Evolutionary conservation across 257 asterid species (phyloP).

Genomic region (Petunia secreta): DNA sequence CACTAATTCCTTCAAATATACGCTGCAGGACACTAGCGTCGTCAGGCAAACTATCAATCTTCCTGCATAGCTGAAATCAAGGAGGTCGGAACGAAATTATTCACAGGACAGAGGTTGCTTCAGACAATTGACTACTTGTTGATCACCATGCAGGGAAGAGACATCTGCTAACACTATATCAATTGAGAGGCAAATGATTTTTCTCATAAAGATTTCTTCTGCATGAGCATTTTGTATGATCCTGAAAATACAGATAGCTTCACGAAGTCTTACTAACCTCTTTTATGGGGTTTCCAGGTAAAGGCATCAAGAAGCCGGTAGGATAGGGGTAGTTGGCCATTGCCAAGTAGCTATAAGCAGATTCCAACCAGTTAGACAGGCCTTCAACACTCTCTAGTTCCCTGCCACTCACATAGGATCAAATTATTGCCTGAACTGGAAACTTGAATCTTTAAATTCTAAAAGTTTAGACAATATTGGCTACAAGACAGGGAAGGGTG

Average conservation of each 20-base stretch:
- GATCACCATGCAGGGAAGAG: background rate
- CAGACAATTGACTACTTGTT: conserved; percentile 5
- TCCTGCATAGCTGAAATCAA: conserved; percentile 67
- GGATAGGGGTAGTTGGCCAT: conserved; percentile 93
- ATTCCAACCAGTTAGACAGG: conserved; percentile 69
- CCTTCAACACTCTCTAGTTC: conserved; percentile 67
- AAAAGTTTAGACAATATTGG: background rate
- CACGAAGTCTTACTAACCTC: conserved; percentile 52
- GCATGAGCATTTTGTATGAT: conserved; percentile 1
- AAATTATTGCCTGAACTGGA: conserved; percentile 21
- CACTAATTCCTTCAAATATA: conserved; percentile 73
- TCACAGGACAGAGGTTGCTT: conserved; percentile 4
- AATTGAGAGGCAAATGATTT: background rate
- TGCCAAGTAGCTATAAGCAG: conserved; percentile 90
- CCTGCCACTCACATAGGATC: conserved; percentile 50
- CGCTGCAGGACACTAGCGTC: conserved; percentile 64
- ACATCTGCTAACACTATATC: background rate
- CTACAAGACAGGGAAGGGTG: conserved; percentile 7
- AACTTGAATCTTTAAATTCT: conserved; percentile 26
- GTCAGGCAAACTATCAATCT: conserved; percentile 65
- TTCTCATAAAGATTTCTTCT: background rate
- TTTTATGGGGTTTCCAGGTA: conserved; percentile 89
- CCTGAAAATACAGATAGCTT: background rate
- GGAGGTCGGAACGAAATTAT: conserved; percentile 8
- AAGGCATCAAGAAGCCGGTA: conserved; percentile 84